These are phyloP conservation scores for Candida lessepsii DNA, from an alignment of 805 yeast genomes.

Conservation along the genomic window DNA sequence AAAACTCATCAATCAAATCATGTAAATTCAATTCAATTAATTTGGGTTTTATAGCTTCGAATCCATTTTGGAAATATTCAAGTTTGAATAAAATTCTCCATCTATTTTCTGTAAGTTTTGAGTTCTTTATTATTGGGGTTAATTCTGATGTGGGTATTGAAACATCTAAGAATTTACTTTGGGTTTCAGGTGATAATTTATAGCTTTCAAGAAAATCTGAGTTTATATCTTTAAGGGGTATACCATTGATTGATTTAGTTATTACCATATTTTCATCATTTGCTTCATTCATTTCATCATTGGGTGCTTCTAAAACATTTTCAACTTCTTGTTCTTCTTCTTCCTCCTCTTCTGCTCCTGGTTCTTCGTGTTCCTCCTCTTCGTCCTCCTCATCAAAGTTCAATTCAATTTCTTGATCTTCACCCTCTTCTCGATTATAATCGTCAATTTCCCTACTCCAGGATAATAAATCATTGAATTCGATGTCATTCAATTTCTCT, in stretches of 20 bases:
- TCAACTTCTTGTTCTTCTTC: constrained; percentile 6
- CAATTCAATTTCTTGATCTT: constrained; percentile 32
- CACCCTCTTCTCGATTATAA: constrained; percentile 27
- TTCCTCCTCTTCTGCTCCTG: constrained; percentile 27
- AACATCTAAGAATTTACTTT: not conserved
- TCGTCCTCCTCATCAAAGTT: constrained; percentile 36
- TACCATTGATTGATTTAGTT: not conserved
- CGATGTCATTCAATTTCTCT: constrained; percentile 36
- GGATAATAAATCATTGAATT: constrained; percentile 45
- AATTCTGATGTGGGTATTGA: constrained; percentile 1
- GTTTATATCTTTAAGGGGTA: constrained; percentile 8
- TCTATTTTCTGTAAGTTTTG: constrained; percentile 10
- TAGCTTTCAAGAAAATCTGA: not conserved
- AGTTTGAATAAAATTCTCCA: constrained; percentile 53
- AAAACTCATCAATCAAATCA: constrained; percentile 27
- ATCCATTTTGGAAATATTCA: constrained; percentile 17
- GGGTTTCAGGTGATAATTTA: not conserved
- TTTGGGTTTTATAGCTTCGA: constrained; percentile 31
- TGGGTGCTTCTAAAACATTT: not conserved
- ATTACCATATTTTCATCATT: not conserved
- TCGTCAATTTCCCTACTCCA: constrained; percentile 52
- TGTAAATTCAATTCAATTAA: constrained; percentile 45
- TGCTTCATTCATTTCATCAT: not conserved
- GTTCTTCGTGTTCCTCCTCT: constrained; percentile 27
- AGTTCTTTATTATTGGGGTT: not conserved